Evolutionary conservation across 192 early-diverging fungal species (phyloP), one percentile per base, ranked within the genome.

Genomic region (Oehlia diaphana): DNA sequence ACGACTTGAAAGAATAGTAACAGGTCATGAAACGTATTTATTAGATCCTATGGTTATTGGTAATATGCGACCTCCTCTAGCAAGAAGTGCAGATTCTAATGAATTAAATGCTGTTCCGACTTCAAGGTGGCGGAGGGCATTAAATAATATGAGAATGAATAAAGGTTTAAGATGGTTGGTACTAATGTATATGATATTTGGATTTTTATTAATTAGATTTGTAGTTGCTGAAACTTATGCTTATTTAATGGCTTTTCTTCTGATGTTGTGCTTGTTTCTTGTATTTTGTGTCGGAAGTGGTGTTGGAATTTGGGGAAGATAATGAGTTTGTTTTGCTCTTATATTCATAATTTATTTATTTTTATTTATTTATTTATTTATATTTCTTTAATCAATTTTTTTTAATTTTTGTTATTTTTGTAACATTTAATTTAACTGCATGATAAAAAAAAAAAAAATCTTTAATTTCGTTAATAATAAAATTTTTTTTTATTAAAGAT

Each of bases 101-200:
- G 31, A 42, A 42, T 70, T 21, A 44, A 16, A 21, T 26, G 2
- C 12, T 37, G 9, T 39, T 44, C 9, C 14, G 6, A 21, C 21
- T 39, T 70, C 68, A n/a, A 42, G 68, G 23, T 70, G 68, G 68
- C 3, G 33, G n/a, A 70, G 68, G 13, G 3, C 5, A 42, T 12
- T 70, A 44, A 19, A 39, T n/a, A 70, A 42, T 70, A 9, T 70
- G n/a, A 35, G 42, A 42, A n/a, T n/a, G n/a, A 70, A 70, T 70
- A 70, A 70, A 42, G 37, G 68, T 42, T 39, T 70, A 42, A 37
- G 33, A 39, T 70, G 68, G 68, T 44, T 70, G 39, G 37, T 70
- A 9, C 10, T 70, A 23, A 70, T 70, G 68, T 70, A 70, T n/a
- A 44, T 70, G 35, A n/a, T 70, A 70, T 44, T 70, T 70, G 68